Percentiles rank a stretch among this genome's conserved stretches.
These are phyloP conservation scores for Fusarium avenaceum DNA, from an alignment of 2,329 filamentous ascomycete genomes.

Conservation along the genomic window DNA sequence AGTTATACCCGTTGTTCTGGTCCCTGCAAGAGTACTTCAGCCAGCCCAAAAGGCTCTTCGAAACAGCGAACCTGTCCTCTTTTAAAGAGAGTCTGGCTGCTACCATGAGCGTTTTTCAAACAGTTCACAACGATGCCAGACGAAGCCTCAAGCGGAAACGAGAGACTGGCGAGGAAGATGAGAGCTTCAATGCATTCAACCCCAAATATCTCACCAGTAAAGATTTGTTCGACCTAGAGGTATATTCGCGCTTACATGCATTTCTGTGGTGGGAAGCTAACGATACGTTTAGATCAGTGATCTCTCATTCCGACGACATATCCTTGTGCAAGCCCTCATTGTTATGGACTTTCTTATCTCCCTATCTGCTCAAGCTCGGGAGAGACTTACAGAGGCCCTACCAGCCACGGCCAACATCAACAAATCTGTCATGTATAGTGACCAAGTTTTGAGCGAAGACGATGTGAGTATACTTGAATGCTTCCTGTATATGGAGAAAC, in stretches of 20 bases:
- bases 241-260: slow-evolving; percentile 53
- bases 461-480: slow-evolving; percentile 71
- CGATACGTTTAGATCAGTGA: slow-evolving; percentile 77
- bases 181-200: slow-evolving; percentile 74
- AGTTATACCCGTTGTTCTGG: slow-evolving; percentile 94
- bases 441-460: slow-evolving; percentile 80
- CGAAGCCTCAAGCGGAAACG: slow-evolving; percentile 79
- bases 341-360: slow-evolving; percentile 96
- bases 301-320: slow-evolving; percentile 91
- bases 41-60: slow-evolving; percentile 86
- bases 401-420: slow-evolving; percentile 76
- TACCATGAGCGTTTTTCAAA: slow-evolving; percentile 68
- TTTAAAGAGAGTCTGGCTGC: slow-evolving; percentile 84
- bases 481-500: not conserved
- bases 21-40: slow-evolving; percentile 92
- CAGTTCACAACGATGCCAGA: slow-evolving; percentile 73
- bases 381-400: slow-evolving; percentile 67
- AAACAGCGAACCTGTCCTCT: slow-evolving; percentile 76
- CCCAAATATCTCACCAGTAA: slow-evolving; percentile 98
- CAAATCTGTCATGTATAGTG: slow-evolving; percentile 86
- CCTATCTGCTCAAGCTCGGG: slow-evolving; percentile 83
- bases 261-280: slow-evolving; percentile 38
- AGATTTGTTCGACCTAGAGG: slow-evolving; percentile 95
- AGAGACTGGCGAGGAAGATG: slow-evolving; percentile 66
- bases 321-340: slow-evolving; percentile 95